Evolutionary conservation across 768 basidiomycete species (phyloP), one percentile per base, ranked within the genome.

Genomic region (Naematelia aurantialba): DNA sequence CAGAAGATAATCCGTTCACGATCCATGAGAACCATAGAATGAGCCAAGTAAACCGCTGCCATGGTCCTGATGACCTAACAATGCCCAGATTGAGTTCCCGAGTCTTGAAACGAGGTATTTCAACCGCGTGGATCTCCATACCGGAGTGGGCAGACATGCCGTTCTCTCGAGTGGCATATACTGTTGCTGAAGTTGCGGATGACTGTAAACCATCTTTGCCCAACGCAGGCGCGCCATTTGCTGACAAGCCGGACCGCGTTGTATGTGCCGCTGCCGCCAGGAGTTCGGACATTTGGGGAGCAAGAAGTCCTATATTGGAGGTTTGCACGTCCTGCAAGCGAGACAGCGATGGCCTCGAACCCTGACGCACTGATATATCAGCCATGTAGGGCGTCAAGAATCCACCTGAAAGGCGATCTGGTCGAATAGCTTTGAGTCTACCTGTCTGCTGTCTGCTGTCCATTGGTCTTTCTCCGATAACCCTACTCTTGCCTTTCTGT

Each of bases 31-130:
- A 8, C 67, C 67, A 69, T 11, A 71, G 45, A 2, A 31, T 50
- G 4, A 57, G 5, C 72, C 72, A 74, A 12, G 58, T 55, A 3
- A 64, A 4, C 46, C 65, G 52, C 60, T 65, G 53, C 25, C 65
- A 27, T 24, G 14, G 14, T 12, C 68, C 66, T 8, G 53, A 45
- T 27, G 52, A 31, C 26, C 57, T 51, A 11, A 70, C 63, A n/a
- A 73, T 67, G 5, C 58, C 65, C 22, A 73, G 45, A 48, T 73
- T 73, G 59, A 73, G 42, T 45, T 65, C 67, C 27, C 56, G 49
- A 52, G 59, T 63, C 60, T 73, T 73, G 60, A 73, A 73, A 22
- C 72, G 44, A 2, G 72, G 72, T 19, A 73, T 73, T 62, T 73
- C 72, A 1, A 73, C 59, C 52, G 68, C 13, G 5, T 56, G 60